Percentiles rank a stretch among this genome's conserved stretches.
Conservation (phyloP, 768 basidiomycete genomes). For the Hygrocybe punicea region DNA sequence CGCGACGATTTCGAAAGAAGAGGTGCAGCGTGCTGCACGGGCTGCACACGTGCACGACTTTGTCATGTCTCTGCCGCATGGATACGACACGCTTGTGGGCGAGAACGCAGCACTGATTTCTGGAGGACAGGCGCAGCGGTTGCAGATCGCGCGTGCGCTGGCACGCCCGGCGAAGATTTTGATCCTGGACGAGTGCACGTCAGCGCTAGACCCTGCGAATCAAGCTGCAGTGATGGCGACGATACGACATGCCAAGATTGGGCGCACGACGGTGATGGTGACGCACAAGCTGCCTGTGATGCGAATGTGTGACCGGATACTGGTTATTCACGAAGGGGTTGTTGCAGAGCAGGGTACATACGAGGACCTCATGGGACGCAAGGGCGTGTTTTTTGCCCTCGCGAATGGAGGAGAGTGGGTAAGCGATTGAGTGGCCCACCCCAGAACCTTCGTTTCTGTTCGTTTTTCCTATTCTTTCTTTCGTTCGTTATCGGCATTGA, state of each 20-base stretch:
- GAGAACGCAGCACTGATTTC: constrained; percentile 91
- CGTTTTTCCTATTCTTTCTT: too few relatives aligned
- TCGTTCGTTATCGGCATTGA: too few relatives aligned
- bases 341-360: constrained; percentile 78
- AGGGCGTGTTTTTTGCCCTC: constrained; percentile 72
- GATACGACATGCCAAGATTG: constrained; percentile 58
- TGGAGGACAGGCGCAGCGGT: constrained; percentile 91
- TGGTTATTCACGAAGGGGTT: constrained; percentile 75
- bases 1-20: constrained; percentile 44
- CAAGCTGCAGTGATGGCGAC: constrained; percentile 80
- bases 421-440: constrained; percentile 11
- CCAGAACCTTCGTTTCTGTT: too few relatives aligned
- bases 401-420: constrained; percentile 71
- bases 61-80: constrained; percentile 70
- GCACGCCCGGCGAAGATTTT: constrained; percentile 68
- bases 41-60: constrained; percentile 86
- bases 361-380: constrained; percentile 60
- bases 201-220: constrained; percentile 82
- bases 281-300: constrained; percentile 91
- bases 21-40: constrained; percentile 68
- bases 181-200: constrained; percentile 94
- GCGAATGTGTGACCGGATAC: constrained; percentile 85
- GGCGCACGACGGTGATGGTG: constrained; percentile 83
- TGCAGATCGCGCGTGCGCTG: constrained; percentile 91
- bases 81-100: constrained; percentile 84